phyloP scores from a whole-genome alignment of 805 yeast species.

The Teunomyces pallodes region DNA sequence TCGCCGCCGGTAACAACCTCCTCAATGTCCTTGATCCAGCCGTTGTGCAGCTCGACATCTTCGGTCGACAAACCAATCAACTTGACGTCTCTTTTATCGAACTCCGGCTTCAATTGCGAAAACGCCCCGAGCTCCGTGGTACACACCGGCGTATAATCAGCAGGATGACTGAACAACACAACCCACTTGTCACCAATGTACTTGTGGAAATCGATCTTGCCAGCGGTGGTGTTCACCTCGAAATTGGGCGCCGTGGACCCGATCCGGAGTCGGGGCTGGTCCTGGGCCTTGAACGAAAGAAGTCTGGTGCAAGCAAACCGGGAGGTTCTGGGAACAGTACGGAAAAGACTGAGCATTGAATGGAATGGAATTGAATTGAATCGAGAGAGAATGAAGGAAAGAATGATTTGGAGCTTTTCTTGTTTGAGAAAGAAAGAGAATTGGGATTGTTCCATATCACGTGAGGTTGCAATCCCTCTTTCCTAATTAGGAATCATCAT shows the following conservation, averaged over 20 bases:
- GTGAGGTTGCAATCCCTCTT: slow-evolving; percentile 4
- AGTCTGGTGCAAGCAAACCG: slow-evolving; percentile 15
- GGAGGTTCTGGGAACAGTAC: not conserved
- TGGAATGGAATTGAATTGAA: no score
- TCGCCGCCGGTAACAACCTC: slow-evolving; percentile 56
- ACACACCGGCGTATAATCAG: slow-evolving; percentile 77
- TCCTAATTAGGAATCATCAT: not conserved
- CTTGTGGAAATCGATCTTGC: slow-evolving; percentile 61
- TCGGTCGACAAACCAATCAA: slow-evolving; percentile 70
- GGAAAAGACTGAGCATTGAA: not conserved
- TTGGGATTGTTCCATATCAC: not conserved
- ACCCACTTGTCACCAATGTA: slow-evolving; percentile 63
- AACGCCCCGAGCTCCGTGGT: slow-evolving; percentile 79
- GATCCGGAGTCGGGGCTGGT: slow-evolving; percentile 45
- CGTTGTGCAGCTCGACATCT: slow-evolving; percentile 56
- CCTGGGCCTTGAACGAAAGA: slow-evolving; percentile 32
- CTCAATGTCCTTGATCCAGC: slow-evolving; percentile 72
- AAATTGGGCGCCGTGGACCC: slow-evolving; percentile 73
- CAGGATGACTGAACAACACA: slow-evolving; percentile 72
- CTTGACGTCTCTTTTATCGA: slow-evolving; percentile 60
- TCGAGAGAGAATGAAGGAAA: no score
- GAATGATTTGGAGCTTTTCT: no score
- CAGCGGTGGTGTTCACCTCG: slow-evolving; percentile 59
- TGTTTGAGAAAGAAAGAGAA: not conserved
- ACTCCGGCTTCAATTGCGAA: slow-evolving; percentile 68